These are phyloP conservation scores for Wickerhamomyces chaumierensis DNA, from an alignment of 805 yeast species.

Conservation along the genomic window DNA sequence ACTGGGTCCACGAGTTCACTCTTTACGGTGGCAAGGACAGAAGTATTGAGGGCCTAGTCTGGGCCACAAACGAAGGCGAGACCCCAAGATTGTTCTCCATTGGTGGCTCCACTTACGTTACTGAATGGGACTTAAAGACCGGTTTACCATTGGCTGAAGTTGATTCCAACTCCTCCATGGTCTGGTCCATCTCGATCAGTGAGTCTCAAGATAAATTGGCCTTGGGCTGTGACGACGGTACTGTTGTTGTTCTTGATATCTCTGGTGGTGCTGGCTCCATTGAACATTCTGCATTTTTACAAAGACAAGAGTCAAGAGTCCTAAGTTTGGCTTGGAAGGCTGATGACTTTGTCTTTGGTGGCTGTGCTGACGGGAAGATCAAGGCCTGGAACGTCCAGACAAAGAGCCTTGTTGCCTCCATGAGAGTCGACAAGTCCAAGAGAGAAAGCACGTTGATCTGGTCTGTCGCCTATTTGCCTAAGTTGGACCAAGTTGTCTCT, in stretches of 20 bases:
- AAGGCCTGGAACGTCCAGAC: constrained; percentile 59
- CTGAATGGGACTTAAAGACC: constrained; percentile 82
- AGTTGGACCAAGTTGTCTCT: constrained; percentile 66
- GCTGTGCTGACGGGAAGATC: constrained; percentile 90
- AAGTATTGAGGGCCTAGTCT: constrained; percentile 80
- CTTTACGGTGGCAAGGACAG: constrained; percentile 75
- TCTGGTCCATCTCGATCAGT: constrained; percentile 77
- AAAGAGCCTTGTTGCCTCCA: constrained; percentile 57
- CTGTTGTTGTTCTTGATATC: constrained; percentile 75
- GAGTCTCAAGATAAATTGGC: constrained; percentile 54
- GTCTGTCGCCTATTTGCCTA: constrained; percentile 60
- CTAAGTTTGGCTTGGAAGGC: constrained; percentile 69
- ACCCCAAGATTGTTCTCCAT: constrained; percentile 72
- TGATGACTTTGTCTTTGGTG: constrained; percentile 64
- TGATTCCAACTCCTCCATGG: constrained; percentile 87
- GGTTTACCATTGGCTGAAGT: constrained; percentile 65
- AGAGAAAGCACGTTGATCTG: constrained; percentile 85
- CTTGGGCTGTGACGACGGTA: constrained; percentile 93
- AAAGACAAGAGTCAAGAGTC: constrained; percentile 76
- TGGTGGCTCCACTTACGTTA: constrained; percentile 84
- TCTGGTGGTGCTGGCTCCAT: constrained; percentile 77
- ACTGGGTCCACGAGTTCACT: constrained; percentile 70
- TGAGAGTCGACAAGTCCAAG: constrained; percentile 86
- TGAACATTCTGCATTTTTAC: constrained; percentile 66
- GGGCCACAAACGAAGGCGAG: constrained; percentile 42